A percentile compares a stretch with the other conserved stretches of the same genome.
Conservation (phyloP, 2,329 filamentous ascomycete species). For the Fusarium pseudoanthophilum region DNA sequence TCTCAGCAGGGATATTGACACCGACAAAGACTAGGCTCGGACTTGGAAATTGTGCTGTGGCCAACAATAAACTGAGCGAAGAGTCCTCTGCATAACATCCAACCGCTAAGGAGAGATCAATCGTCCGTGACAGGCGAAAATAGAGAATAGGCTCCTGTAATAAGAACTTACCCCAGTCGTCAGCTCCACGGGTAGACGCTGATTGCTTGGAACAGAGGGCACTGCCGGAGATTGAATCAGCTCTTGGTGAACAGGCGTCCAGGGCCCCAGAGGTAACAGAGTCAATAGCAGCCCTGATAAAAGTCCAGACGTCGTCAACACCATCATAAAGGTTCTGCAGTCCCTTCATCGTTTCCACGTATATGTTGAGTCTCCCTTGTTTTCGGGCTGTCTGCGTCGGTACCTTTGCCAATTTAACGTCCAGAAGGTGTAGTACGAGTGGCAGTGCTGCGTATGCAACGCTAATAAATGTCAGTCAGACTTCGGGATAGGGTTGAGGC, state of each 20-base stretch:
- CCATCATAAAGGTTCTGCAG: not conserved
- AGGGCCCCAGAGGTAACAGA: not conserved
- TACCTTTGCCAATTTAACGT: accelerated
- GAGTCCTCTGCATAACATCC: not conserved
- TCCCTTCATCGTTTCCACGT: not conserved
- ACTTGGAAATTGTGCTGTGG: accelerated
- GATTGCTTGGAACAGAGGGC: accelerated
- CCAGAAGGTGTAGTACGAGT: accelerated
- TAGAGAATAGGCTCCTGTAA: not conserved
- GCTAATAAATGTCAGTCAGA: not conserved
- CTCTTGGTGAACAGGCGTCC: not conserved
- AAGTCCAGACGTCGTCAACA: not conserved
- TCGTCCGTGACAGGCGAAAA: not conserved
- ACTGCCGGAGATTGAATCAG: accelerated
- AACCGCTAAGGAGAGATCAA: not conserved
- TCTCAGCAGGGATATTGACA: not conserved
- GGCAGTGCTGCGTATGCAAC: accelerated
- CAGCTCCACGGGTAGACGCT: accelerated
- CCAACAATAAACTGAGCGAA: not conserved
- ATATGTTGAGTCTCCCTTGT: not conserved
- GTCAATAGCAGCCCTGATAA: not conserved
- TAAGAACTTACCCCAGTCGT: not conserved
- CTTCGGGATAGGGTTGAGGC: no score
- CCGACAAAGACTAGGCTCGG: accelerated
- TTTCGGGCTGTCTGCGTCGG: not conserved